Base-by-base conservation (phyloP, 1,139 yeast genomes). In the Hemisphaericaspora xylanilytica region DNA sequence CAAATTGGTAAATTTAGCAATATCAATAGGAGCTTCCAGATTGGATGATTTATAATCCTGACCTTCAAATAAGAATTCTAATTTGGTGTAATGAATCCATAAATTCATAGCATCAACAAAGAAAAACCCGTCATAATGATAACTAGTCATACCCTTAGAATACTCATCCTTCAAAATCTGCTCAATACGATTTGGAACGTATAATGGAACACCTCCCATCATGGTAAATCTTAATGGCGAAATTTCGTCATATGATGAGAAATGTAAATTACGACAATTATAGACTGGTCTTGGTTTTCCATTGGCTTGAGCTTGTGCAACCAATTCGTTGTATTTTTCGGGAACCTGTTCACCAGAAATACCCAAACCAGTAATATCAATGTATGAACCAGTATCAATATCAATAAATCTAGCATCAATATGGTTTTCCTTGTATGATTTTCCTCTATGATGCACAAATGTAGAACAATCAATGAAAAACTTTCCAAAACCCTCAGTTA, bases 351-450 rank as follows among this genome's bases (percentile, higher is more conserved):
- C 57, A 18, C 51, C 54, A 36, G 56, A 53, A 35, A 57, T 56
- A 35, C 67, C 62, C 27, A 65, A 46, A 0, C 64, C 70, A 5
- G 69, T 64, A 20, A 65, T 61, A 42, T 64, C 69, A 35, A 65
- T 62, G 38, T 61, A 65, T 18, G 60, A 52, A 4, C 71, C 70
- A 15, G 69, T 58, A 38, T 63, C 66, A 15, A 63, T 55, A 47
- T 65, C 71, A 35, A 65, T 63, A 44, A 65, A 59, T 41, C 70
- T 55, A 3, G 67, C 70, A 45, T 65, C 71, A 27, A 65, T 63
- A 40, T 60, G 61, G 47, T 65, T 65, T 17, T 55, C 51, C 16
- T 53, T 56, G 35, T 56, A 47, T 32, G 61, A 53, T 20, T 51
- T 48, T 16, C 52, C 59, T 33, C 70, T 49, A 42, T 62, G 61